Conservation (phyloP, 2,329 filamentous ascomycete species). For the Colletotrichum karsti region DNA sequence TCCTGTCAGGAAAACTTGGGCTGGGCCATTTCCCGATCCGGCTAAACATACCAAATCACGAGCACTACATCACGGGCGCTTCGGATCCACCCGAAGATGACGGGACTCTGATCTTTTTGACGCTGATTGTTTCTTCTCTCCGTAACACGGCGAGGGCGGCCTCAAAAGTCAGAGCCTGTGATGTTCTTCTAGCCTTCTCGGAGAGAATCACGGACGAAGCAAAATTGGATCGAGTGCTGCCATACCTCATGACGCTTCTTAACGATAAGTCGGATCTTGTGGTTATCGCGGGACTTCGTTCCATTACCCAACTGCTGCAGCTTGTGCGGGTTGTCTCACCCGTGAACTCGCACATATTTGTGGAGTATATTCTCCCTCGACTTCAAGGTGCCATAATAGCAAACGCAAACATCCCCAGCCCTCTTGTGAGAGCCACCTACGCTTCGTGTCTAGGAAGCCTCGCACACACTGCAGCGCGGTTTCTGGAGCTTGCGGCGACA, state of each 20-base stretch:
- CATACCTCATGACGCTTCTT: slow-evolving; percentile 85
- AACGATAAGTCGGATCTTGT: slow-evolving; percentile 86
- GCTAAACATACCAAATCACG: slow-evolving; percentile 86
- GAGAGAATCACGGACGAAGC: slow-evolving; percentile 94
- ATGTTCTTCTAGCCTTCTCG: slow-evolving; percentile 89
- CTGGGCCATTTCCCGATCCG: slow-evolving; percentile 80
- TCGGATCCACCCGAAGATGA: slow-evolving; percentile 77
- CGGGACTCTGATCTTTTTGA: slow-evolving; percentile 91
- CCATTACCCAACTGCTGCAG: slow-evolving; percentile 87
- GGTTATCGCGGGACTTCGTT: slow-evolving; percentile 83
- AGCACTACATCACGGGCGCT: slow-evolving; percentile 71
- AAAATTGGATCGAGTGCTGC: slow-evolving; percentile 91
- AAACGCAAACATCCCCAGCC: slow-evolving; percentile 61
- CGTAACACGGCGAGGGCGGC: slow-evolving; percentile 88
- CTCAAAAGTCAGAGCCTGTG: slow-evolving; percentile 88
- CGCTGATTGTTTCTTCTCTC: slow-evolving; percentile 86
- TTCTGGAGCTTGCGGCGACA: slow-evolving; percentile 91
- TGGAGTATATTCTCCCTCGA: slow-evolving; percentile 73
- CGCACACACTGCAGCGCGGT: slow-evolving; percentile 83
- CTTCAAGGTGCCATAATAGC: slow-evolving; percentile 64
- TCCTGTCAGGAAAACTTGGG: slow-evolving; percentile 57
- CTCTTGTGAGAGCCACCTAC: slow-evolving; percentile 87
- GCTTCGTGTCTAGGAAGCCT: slow-evolving; percentile 91
- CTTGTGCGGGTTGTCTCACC: slow-evolving; percentile 89
- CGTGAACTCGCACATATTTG: slow-evolving; percentile 74